Evolutionary conservation across 2,329 filamentous ascomycete genomes (phyloP), one percentile per base, ranked within the genome.

Genomic region (Epichloe festucae): DNA sequence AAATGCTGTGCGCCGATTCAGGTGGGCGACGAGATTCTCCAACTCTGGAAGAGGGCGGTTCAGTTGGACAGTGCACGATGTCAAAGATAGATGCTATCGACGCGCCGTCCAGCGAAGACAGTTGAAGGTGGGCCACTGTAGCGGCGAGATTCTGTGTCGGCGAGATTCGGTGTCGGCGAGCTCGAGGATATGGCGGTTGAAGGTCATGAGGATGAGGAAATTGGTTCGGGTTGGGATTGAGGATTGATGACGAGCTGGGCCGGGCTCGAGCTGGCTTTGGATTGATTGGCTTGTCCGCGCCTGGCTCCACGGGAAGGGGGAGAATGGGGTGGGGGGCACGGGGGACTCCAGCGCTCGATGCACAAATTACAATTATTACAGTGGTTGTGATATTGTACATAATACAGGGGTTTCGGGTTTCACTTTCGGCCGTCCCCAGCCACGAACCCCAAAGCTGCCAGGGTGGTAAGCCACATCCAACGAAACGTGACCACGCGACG

Each of bases 401-500:
- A 23, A 6, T 23, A 23, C 23, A 31, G 27, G 17, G 17, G 17
- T 17, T 17, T 17, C 3, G 27, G 8, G 27, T 31, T 31, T 31
- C 3, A 31, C 27, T 31, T 10, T 11, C 27, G 11, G 39, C 5
- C 14, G 2, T 27, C 27, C 27, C 19, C 41, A 27, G 39, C 38
- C 23, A 41, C 46, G 27, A 31, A 10, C 27, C 27, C 27, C 7
- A 31, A 39, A 39, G 36, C 36, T 39, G 12, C 36, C 36, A 21
- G 40, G 23, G 23, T 27, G 7, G 1, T 23, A 27, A 48, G 46
- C 36, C 46, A 41, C 46, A 38, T 17, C 45, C 45, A 38, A 12
- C 17, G 6, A 21, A 52, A 54, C 53, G 50, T 54, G 53, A 54
- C 48, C 44, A 15, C 54, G 56, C 56, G 56, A 52, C 49, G 48